Conservation (phyloP, 163 green algal species). For the Dunaliella salina region DNA sequence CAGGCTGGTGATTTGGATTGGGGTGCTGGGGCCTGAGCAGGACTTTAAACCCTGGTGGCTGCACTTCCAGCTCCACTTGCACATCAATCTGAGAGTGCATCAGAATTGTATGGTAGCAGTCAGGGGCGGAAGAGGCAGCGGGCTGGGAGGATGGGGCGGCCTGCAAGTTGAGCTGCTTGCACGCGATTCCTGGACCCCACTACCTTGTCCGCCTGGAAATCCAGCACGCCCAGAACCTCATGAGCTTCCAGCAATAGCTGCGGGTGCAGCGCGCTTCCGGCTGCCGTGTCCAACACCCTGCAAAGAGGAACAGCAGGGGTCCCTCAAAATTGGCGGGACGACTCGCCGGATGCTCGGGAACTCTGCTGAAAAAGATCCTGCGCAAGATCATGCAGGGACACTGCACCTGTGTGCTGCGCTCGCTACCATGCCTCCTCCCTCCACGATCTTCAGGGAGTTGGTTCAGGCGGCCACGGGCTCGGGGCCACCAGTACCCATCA, state of each 20-base stretch:
- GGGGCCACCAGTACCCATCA: no score
- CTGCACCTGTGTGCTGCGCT: no score
- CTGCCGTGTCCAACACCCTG: conserved; percentile 9
- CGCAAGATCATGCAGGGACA: no score
- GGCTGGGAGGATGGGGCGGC: no score
- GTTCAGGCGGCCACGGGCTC: no score
- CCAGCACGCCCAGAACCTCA: conserved; percentile 6
- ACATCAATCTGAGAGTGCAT: neutral
- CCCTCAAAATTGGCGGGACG: neutral
- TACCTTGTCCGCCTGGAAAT: conserved; percentile 3
- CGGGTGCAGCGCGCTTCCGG: neutral
- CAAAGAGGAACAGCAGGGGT: neutral
- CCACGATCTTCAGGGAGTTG: no score
- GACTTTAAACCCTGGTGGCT: neutral
- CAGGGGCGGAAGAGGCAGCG: no score
- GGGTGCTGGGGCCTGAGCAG: no score
- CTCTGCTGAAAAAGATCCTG: neutral
- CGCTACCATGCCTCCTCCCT: no score
- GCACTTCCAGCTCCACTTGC: neutral
- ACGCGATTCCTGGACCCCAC: no score
- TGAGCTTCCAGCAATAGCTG: conserved; percentile 12
- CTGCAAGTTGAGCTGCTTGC: no score
- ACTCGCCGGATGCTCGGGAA: neutral
- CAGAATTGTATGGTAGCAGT: no score
- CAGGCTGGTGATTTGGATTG: neutral